These are phyloP conservation scores for Penicillium malachiteum DNA, from an alignment of 495 filamentous ascomycete genomes.

Conservation along the genomic window DNA sequence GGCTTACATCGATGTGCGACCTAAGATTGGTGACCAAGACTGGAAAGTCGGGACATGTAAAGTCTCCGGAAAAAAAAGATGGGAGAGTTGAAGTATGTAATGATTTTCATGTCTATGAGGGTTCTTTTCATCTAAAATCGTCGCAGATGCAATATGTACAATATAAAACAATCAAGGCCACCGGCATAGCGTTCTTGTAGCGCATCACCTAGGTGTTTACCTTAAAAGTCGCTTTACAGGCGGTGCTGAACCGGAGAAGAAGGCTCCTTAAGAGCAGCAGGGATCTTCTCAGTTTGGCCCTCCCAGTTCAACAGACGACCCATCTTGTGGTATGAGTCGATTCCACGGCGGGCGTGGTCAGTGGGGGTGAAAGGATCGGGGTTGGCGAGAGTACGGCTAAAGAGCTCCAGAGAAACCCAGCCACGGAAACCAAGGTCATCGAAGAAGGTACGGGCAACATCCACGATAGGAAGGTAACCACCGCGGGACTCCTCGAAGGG, in stretches of 20 bases:
- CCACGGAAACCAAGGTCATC: slow-evolving; percentile 67
- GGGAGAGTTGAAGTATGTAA: too few relatives aligned
- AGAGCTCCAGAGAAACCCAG: slow-evolving; percentile 80
- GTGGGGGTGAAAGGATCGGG: slow-evolving; percentile 51
- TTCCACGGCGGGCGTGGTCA: slow-evolving; percentile 64
- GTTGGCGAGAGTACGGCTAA: slow-evolving; percentile 64
- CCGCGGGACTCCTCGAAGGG: slow-evolving; percentile 69
- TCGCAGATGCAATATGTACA: slow-evolving; percentile 10
- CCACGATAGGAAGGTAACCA: slow-evolving; percentile 66
- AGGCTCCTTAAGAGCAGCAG: slow-evolving; percentile 5
- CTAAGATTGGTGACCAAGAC: too few relatives aligned
- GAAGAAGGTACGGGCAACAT: slow-evolving; percentile 60
- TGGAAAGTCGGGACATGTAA: too few relatives aligned
- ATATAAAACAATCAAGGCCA: background rate
- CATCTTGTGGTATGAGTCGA: slow-evolving; percentile 59
- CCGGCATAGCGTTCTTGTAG: background rate
- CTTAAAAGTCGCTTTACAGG: slow-evolving; percentile 9
- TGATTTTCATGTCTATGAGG: too few relatives aligned
- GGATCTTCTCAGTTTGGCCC: slow-evolving; percentile 9
- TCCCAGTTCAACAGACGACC: slow-evolving; percentile 37
- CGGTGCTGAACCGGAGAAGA: slow-evolving; percentile 26
- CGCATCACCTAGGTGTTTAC: background rate
- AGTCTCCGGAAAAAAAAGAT: too few relatives aligned
- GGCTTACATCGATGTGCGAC: too few relatives aligned
- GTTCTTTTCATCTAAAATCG: background rate